Evolutionary conservation across 345 rosid genomes (phyloP), one percentile per base, ranked within the genome.

Genomic region (Lepidium sativum): DNA sequence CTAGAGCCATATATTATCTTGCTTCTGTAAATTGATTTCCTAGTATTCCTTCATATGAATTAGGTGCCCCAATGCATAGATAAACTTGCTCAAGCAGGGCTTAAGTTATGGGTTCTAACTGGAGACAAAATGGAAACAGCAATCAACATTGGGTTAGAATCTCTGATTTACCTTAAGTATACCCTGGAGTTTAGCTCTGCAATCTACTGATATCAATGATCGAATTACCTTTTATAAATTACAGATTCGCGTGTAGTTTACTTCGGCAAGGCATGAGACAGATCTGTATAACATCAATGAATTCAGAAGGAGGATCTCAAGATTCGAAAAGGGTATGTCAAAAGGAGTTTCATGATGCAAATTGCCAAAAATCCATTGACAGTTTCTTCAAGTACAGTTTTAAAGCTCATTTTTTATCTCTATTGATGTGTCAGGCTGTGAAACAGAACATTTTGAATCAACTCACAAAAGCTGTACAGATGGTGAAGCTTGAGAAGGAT

Each of bases 21-120:
- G n/a, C 56, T 59, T 64, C 53, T 50, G 54, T 75, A 39, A 59
- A 29, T 40, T 73, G 71, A 72, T 4, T 61, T 65, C 6, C 34
- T 42, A 25, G 39, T 67, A 27, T 44, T 63, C 29, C 29, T 49
- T 31, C 54, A 35, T 55, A 60, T 61, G 72, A 39, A 18, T 15
- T 71, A 94, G 99, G 99, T 94, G 33, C 96, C 97, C 37, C 96
- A 90, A 72, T 94, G 99, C 82, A 87, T 94, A 68, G 99, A 94
- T 74, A 88, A 88, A 72, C 96, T 94, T 49, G 15, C 96, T n/a
- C 75, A 23, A 63, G 97, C 97, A 37, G 82, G 83, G 64, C 78
- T 92, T 10, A 84, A 80, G 70, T 60, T 92, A 79, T 92, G 98
- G 98, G 82, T 92, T 60, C 70, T 92, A 73, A 92, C 98, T 0